phyloP scores from a whole-genome alignment of 2,329 filamentous ascomycete genomes.

The Penicillium brasilianum region DNA sequence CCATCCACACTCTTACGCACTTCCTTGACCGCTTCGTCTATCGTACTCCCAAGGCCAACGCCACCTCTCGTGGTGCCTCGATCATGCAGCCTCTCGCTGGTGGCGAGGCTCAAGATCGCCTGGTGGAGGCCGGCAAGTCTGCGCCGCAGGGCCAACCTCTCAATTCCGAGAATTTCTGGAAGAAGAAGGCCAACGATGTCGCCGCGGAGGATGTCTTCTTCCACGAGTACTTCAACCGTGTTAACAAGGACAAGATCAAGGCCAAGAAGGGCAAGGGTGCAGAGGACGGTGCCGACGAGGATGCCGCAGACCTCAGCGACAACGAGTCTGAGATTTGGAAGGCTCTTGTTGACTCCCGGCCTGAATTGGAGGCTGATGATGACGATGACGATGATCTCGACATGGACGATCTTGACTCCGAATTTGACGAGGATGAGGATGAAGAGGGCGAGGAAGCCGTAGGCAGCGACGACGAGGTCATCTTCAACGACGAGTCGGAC shows the following conservation, averaged over 20 bases:
- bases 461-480: slow-evolving; percentile 52
- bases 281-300: slow-evolving; percentile 47
- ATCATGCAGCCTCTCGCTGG: slow-evolving; percentile 94
- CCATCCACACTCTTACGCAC: slow-evolving; percentile 87
- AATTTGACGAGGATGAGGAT: slow-evolving; percentile 56
- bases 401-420: slow-evolving; percentile 59
- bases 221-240: slow-evolving; percentile 89
- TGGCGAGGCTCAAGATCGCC: slow-evolving; percentile 62
- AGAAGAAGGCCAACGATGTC: slow-evolving; percentile 84
- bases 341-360: slow-evolving; percentile 79
- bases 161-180: slow-evolving; percentile 91
- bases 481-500: slow-evolving; percentile 54
- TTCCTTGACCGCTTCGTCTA: slow-evolving; percentile 99
- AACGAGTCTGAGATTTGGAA: slow-evolving; percentile 88
- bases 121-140: slow-evolving; percentile 65
- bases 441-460: slow-evolving; percentile 47
- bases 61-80: slow-evolving; percentile 73
- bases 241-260: slow-evolving; percentile 64
- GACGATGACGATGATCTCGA: slow-evolving; percentile 65
- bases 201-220: slow-evolving; percentile 95
- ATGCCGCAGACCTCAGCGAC: slow-evolving; percentile 60
- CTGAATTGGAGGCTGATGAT: slow-evolving; percentile 71
- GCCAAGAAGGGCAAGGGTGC: slow-evolving; percentile 63
- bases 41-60: slow-evolving; percentile 78
- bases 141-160: slow-evolving; percentile 66